Base-by-base conservation (phyloP, 2,329 filamentous ascomycete genomes). In the Chrysoporthe cubensis region DNA sequence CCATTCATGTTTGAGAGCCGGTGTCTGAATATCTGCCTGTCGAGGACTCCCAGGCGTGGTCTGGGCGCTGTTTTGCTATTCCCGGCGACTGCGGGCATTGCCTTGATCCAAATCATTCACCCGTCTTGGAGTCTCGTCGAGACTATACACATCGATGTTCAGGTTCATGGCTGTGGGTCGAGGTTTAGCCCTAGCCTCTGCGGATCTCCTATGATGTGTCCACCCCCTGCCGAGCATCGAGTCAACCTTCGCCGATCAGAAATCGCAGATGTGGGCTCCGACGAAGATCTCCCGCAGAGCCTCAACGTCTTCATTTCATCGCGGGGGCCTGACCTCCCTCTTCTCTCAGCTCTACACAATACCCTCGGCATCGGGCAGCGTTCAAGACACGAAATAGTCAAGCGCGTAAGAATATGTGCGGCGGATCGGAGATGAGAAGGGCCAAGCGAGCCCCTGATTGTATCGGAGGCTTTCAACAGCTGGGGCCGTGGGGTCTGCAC, bases 221-320 rank as follows among this genome's bases (percentile, higher is more conserved):
- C 48, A 14, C 21, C 21, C 21, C 21, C 21, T 6, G 21, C 50
- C 50, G 32, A 52, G 9, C 50, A 54, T 14, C 50, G 11, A 32
- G n/a, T 13, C 48, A 14, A 11, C 37, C 21, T 9, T 54, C 11
- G 50, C 32, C 50, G 50, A 58, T 40, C 32, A 42, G 34, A 58
- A 58, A 58, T n/a, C 16, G 40, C 32, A 42, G 26, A n/a, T 3
- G n/a, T 9, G n/a, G 16, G 13, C 1, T n/a, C n/a, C 34, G 8
- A 18, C 34, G 37, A 18, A 58, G 34, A 58, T 42, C 56, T 58
- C 37, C 56, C 56, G 56, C 56, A 58, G 56, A 58, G 56, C 56
- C 56, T 37, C 56, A 58, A 9, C 9, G 21, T 58, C 16, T 42
- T 40, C 37, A n/a, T 21, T 8, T 42, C 3, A 21, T n/a, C 21